Conservation (phyloP, 345 rosid genomes). For the Sisymbrium altissimum region DNA sequence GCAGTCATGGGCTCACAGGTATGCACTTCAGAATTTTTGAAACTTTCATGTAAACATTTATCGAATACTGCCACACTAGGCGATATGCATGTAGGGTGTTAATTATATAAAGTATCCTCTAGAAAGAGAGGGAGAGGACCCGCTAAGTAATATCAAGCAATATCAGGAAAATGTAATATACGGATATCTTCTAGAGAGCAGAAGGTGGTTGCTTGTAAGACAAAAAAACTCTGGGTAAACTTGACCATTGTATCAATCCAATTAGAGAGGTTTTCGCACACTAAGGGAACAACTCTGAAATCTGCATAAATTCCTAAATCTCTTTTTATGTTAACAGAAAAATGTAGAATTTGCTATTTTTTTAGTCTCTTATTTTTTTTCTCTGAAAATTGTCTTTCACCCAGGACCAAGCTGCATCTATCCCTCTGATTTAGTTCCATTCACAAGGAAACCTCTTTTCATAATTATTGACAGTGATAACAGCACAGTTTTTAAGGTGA, state of each 20-base stretch:
- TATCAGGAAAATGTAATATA: too few species aligned
- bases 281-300: neutral
- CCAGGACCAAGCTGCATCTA: slow-evolving; percentile 78
- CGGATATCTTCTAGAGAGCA: too few species aligned
- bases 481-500: slow-evolving; percentile 70
- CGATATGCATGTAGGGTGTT: slow-evolving; percentile 1
- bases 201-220: neutral
- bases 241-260: slow-evolving; percentile 3
- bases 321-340: neutral
- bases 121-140: neutral
- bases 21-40: slow-evolving; percentile 21
- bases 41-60: neutral
- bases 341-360: neutral
- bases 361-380: neutral
- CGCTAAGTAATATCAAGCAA: too few species aligned
- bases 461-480: slow-evolving; percentile 74
- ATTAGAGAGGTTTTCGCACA: neutral
- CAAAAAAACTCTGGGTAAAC: neutral
- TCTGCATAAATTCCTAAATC: neutral
- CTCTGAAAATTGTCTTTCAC: slow-evolving; percentile 10
- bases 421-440: slow-evolving; percentile 84
- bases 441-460: slow-evolving; percentile 86
- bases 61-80: neutral
- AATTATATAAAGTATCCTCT: neutral
- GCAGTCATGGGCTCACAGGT: slow-evolving; percentile 79